phyloP scores from a whole-genome alignment of 2,329 filamentous ascomycete genomes.

The Stagonosporopsis chrysanthemi region DNA sequence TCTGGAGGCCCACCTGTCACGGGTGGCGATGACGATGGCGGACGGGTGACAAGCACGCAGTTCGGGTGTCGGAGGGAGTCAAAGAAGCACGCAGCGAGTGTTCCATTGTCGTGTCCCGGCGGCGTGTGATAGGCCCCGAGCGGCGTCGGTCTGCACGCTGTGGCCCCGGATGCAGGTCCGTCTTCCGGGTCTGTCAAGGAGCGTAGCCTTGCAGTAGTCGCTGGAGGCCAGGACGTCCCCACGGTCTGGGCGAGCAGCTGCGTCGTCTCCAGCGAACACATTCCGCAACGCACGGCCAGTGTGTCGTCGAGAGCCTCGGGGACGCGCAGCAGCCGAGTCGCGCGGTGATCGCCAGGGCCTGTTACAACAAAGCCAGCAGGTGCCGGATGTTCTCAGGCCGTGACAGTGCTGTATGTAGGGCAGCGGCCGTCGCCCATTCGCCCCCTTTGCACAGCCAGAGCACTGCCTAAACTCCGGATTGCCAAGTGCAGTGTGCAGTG shows the following conservation, averaged over 20 bases:
- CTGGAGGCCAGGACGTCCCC: slow-evolving; percentile 10
- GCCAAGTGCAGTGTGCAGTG: slow-evolving; percentile 22
- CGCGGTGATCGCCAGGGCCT: slow-evolving; percentile 17
- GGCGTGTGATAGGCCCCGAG: slow-evolving; percentile 9
- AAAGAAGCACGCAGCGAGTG: slow-evolving; percentile 5
- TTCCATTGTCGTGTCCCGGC: slow-evolving; percentile 11
- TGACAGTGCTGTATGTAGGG: too few relatives aligned
- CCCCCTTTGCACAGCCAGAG: slow-evolving; percentile 20
- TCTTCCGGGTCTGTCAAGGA: slow-evolving; percentile 15
- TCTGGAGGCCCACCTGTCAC: slow-evolving; percentile 15
- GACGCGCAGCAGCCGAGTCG: slow-evolving; percentile 6
- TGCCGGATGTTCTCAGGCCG: slow-evolving; percentile 16
- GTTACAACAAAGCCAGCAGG: slow-evolving; percentile 12
- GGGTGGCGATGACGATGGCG: slow-evolving; percentile 11
- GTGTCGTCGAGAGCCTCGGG: slow-evolving; percentile 16
- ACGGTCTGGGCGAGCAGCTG: slow-evolving; percentile 12
- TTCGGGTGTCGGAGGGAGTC: background rate
- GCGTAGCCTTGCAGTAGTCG: slow-evolving; percentile 21
- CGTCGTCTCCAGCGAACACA: slow-evolving; percentile 7
- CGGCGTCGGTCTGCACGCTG: slow-evolving; percentile 7
- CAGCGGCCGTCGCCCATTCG: slow-evolving; percentile 11
- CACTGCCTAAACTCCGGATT: slow-evolving; percentile 22
- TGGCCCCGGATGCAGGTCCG: slow-evolving; percentile 20
- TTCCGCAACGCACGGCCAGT: slow-evolving; percentile 16
- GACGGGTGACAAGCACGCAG: slow-evolving; percentile 9